Conservation (phyloP, 805 yeast genomes). For the Barnettozyma vustinii region DNA sequence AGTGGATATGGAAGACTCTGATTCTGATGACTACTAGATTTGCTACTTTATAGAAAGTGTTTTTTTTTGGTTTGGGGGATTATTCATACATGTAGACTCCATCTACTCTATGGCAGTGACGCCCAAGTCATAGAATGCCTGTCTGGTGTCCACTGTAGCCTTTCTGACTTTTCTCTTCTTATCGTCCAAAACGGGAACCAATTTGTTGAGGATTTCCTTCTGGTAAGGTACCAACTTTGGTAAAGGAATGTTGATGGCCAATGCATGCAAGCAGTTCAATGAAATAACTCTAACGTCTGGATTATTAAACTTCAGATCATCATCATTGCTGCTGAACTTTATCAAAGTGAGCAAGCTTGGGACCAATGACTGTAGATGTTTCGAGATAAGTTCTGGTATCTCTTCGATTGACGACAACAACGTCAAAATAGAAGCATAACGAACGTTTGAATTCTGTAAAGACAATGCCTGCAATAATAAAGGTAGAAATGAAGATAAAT, state of each 20-base stretch:
- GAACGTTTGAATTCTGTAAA: slow-evolving; percentile 38
- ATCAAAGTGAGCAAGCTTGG: slow-evolving; percentile 42
- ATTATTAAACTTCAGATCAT: slow-evolving; percentile 26
- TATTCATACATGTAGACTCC: background rate
- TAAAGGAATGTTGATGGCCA: slow-evolving; percentile 34
- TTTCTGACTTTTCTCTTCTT: slow-evolving; percentile 68
- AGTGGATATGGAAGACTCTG: slow-evolving; percentile 59
- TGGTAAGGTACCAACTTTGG: slow-evolving; percentile 46
- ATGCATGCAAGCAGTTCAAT: slow-evolving; percentile 50
- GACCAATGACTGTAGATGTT: slow-evolving; percentile 51
- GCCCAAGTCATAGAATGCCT: slow-evolving; percentile 57
- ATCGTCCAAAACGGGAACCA: slow-evolving; percentile 62
- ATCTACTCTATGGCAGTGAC: slow-evolving; percentile 28
- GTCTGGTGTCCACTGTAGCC: slow-evolving; percentile 75
- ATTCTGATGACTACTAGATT: slow-evolving; percentile 28
- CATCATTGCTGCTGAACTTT: slow-evolving; percentile 15
- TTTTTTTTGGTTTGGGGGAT: background rate
- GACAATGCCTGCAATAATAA: slow-evolving; percentile 60
- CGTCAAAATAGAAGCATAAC: slow-evolving; percentile 57
- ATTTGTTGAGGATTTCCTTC: slow-evolving; percentile 35
- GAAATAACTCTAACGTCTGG: slow-evolving; percentile 51
- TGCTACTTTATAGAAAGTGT: background rate
- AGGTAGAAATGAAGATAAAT: slow-evolving; percentile 61
- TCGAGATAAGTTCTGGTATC: slow-evolving; percentile 44
- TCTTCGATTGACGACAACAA: slow-evolving; percentile 52